Evolutionary conservation across 2,329 filamentous ascomycete genomes (phyloP), one percentile per base, ranked within the genome.

Genomic region (Alternaria brassicae): DNA sequence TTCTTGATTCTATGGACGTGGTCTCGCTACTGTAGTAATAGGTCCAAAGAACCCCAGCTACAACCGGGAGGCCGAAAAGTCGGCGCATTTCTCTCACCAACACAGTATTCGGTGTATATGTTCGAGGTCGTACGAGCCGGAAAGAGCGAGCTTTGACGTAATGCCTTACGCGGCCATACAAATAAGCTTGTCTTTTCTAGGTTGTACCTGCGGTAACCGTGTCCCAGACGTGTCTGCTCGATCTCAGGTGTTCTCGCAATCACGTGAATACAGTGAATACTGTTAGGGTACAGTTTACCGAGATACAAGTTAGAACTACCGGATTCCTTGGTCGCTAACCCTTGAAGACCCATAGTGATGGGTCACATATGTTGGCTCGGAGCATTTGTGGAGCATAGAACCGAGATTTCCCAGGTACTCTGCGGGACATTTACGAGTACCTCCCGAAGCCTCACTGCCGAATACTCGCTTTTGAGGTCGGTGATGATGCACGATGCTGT

Each of bases 1-100:
- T 27, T 42, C 28, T 45, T 44, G 5, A 21, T 8, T 44, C 21
- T 19, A 32, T 39, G n/a, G 15, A 30, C 12, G 39, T 23, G 23
- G 36, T 37, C 54, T 37, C 37, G 47, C 47, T 44, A 51, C 47
- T 52, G 30, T 44, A 56, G 44, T 42, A 56, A 37, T 30, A 39
- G 32, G 13, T 25, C 21, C 30, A 52, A 42, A 21, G 17, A 23
- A 21, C 28, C 21, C 23, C 37, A 19, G 25, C 25, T 6, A 17
- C 13, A 12, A 25, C 32, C 27, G 17, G 23, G 17, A 55, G n/a
- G 27, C 19, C 44, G 34, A 50, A 21, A 17, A 50, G 36, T 56
- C 53, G 53, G 53, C 36, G 37, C 6, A 56, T 56, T 56, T 56
- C 21, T 25, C 30, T 15, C 45, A 50, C 13, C 48, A 23, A 10